Conservation (phyloP, 2,329 filamentous ascomycete genomes). For the Pseudogymnoascus pannorum region DNA sequence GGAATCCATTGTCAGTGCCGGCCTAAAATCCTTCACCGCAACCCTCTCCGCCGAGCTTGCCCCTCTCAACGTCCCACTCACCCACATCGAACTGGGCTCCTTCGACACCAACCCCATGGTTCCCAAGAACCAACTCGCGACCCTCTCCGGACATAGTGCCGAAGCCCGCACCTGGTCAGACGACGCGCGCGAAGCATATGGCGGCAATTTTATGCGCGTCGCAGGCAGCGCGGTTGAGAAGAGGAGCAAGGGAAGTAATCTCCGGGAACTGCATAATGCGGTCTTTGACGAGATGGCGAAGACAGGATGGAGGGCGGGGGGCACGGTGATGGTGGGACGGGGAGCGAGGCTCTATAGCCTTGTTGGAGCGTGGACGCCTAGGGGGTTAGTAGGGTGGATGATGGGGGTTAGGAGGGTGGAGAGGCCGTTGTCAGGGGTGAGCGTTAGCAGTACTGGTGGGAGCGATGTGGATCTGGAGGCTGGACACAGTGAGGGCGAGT, state of each 20-base stretch:
- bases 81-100: constrained; percentile 83
- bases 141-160: constrained; percentile 37
- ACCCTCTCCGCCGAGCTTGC: constrained; percentile 73
- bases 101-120: constrained; percentile 65
- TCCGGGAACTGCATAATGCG: constrained; percentile 74
- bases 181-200: constrained; percentile 52
- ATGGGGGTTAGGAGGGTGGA: constrained; percentile 67
- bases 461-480: constrained; percentile 9
- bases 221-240: constrained; percentile 38
- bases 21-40: constrained; percentile 77
- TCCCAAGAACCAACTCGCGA: constrained; percentile 32
- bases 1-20: constrained; percentile 78
- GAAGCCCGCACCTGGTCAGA: constrained; percentile 60
- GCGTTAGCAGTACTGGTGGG: neutral
- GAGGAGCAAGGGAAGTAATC: constrained; percentile 44
- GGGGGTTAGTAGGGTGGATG: constrained; percentile 82
- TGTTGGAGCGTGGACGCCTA: constrained; percentile 73
- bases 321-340: constrained; percentile 71
- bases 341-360: constrained; percentile 80
- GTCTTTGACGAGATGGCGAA: constrained; percentile 84
- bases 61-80: constrained; percentile 68
- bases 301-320: constrained; percentile 42
- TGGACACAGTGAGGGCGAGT: neutral
- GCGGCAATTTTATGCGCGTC: constrained; percentile 52
- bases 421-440: neutral